Percentiles rank a stretch among this genome's conserved stretches.
phyloP scores from a whole-genome alignment of 2,329 filamentous ascomycete species.

The Bipolaris cookei region DNA sequence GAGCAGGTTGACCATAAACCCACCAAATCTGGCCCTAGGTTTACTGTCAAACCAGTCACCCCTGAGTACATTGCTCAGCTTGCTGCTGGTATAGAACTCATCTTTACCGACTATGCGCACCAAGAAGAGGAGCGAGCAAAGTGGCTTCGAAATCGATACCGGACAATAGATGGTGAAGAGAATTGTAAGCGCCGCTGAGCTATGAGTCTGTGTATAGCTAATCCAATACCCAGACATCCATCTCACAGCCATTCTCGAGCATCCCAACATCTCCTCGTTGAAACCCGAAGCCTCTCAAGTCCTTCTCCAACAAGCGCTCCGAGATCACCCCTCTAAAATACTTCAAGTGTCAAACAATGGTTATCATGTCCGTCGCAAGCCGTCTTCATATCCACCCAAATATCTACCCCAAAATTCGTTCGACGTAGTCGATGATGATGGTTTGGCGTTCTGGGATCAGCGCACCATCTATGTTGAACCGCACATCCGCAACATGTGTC shows the following conservation, averaged over 20 bases:
- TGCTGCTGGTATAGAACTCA: slow-evolving; percentile 40
- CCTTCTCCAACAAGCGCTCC: slow-evolving; percentile 38
- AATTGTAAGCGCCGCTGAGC: slow-evolving; percentile 26
- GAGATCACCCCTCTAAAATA: slow-evolving; percentile 19
- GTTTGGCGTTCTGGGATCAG: slow-evolving; percentile 45
- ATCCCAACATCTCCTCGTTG: slow-evolving; percentile 37
- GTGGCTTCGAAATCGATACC: slow-evolving; percentile 38
- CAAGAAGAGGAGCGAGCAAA: slow-evolving; percentile 31
- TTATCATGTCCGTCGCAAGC: slow-evolving; percentile 41
- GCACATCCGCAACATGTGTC: slow-evolving; percentile 40
- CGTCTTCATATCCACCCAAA: slow-evolving; percentile 37
- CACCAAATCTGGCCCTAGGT: slow-evolving; percentile 25
- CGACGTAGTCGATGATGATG: slow-evolving; percentile 34
- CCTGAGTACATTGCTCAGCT: slow-evolving; percentile 41
- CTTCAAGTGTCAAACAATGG: slow-evolving; percentile 37
- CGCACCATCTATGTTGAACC: slow-evolving; percentile 49
- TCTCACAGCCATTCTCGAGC: slow-evolving; percentile 40
- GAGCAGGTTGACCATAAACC: slow-evolving; percentile 17
- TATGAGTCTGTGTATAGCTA: background rate
- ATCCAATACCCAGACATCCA: slow-evolving; percentile 36
- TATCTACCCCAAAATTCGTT: slow-evolving; percentile 40
- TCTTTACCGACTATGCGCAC: slow-evolving; percentile 48
- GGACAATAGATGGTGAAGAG: slow-evolving; percentile 31
- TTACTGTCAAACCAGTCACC: slow-evolving; percentile 27
- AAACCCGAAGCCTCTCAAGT: slow-evolving; percentile 42